These are phyloP conservation scores for Picea sitchensis DNA, from an alignment of 75 land plant species.

Conservation along the genomic window DNA sequence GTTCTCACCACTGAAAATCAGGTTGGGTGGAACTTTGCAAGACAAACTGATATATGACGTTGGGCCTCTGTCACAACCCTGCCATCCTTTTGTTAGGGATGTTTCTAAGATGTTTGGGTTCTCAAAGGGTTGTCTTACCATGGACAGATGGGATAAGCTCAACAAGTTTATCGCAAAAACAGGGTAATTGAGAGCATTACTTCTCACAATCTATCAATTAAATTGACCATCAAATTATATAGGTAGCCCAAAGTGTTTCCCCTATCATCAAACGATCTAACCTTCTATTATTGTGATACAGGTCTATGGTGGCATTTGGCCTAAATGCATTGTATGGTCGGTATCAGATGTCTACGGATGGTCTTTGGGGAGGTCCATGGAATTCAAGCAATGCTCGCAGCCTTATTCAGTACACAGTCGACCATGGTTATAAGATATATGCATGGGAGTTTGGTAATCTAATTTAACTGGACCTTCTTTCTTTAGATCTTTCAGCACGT, in stretches of 20 bases:
- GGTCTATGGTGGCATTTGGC: constrained; percentile 35
- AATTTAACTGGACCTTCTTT: too few species aligned
- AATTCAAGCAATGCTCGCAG: constrained; percentile 34
- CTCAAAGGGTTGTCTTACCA: constrained; percentile 77
- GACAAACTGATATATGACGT: constrained; percentile 77
- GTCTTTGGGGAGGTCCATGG: constrained; percentile 22
- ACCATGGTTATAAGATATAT: constrained; percentile 42
- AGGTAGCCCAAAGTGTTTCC: too few species aligned
- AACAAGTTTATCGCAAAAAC: constrained; percentile 56
- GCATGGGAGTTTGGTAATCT: constrained; percentile 92
- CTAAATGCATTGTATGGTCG: constrained; percentile 40
- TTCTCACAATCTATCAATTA: neutral
- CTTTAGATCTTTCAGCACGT: neutral
- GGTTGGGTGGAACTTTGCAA: constrained; percentile 83
- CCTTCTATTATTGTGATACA: constrained; percentile 14
- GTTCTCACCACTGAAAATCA: neutral
- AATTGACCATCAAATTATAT: too few species aligned
- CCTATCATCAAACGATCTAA: neutral
- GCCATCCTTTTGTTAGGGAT: constrained; percentile 46
- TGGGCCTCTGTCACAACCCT: constrained; percentile 32
- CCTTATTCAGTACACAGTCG: constrained; percentile 33
- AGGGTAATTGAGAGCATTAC: constrained; percentile 29
- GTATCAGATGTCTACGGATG: constrained; percentile 12
- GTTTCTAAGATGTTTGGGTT: constrained; percentile 73
- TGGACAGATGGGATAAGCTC: constrained; percentile 81